These are phyloP conservation scores for Aspergillus funiculosus DNA, from an alignment of 495 filamentous ascomycete genomes.

Conservation along the genomic window DNA sequence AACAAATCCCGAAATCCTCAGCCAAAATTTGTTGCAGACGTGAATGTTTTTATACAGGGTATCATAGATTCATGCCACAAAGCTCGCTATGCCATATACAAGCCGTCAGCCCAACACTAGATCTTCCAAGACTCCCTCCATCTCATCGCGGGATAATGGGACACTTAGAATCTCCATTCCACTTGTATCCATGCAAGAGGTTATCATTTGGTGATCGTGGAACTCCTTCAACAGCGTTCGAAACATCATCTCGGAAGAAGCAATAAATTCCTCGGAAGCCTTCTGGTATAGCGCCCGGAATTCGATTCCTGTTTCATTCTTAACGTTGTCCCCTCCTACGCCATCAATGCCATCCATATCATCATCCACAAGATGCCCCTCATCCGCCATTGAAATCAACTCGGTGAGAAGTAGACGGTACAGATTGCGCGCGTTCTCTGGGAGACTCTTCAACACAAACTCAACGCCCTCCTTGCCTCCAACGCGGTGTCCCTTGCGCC, in stretches of 20 bases:
- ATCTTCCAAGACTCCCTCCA: slow-evolving; percentile 86
- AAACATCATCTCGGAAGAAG: slow-evolving; percentile 93
- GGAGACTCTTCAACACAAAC: slow-evolving; percentile 82
- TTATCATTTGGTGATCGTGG: slow-evolving; percentile 95
- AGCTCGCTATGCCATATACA: slow-evolving; percentile 8
- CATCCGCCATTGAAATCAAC: slow-evolving; percentile 62
- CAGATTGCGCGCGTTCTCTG: slow-evolving; percentile 83
- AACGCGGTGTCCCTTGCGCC: slow-evolving; percentile 71
- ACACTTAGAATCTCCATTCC: slow-evolving; percentile 82
- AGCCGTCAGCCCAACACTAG: slow-evolving; percentile 44
- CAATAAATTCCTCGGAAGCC: slow-evolving; percentile 93
- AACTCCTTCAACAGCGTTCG: slow-evolving; percentile 93
- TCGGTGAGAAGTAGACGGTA: slow-evolving; percentile 81
- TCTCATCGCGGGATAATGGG: slow-evolving; percentile 80
- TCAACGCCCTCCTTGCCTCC: slow-evolving; percentile 89
- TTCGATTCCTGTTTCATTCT: slow-evolving; percentile 61
- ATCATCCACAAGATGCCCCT: slow-evolving; percentile 43
- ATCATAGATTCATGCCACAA: slow-evolving; percentile 16
- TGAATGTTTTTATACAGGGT: slow-evolving; percentile 28
- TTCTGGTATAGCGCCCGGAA: slow-evolving; percentile 90
- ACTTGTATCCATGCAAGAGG: slow-evolving; percentile 72
- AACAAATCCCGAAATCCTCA: no score
- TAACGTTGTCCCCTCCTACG: slow-evolving; percentile 11
- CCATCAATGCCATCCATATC: slow-evolving; percentile 32
- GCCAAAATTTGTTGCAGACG: no score